Evolutionary conservation across 331 rosid species (phyloP), one percentile per base, ranked within the genome.

Genomic region (Cucumis variabilis): DNA sequence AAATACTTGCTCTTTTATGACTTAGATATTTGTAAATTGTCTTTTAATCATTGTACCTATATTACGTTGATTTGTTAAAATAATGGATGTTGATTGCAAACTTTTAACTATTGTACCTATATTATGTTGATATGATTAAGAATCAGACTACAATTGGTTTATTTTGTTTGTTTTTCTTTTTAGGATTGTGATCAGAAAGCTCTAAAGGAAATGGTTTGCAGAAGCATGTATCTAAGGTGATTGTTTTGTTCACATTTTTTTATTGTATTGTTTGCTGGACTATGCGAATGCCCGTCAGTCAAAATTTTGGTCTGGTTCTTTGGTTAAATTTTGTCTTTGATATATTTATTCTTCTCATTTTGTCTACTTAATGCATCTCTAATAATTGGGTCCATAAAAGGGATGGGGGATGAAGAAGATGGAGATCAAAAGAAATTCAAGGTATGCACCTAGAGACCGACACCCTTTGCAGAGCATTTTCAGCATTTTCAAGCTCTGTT

Each of bases 141-240:
- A n/a, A n/a, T n/a, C n/a, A n/a, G n/a, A n/a, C n/a, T n/a, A n/a
- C n/a, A n/a, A n/a, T n/a, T 79, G 48, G 11, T 79, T 53, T 8
- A 15, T 55, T 86, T 50, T 66, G 79, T 51, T 79, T 51, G 46
- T 27, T 25, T 51, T 51, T 51, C 16, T 51, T 53, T 89, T 41
- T 92, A 97, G 98, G 90, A 88, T 48, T 86, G 86, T 89, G 98
- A 97, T 86, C 94, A 94, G 91, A 96, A 97, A 87, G 92, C 91
- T 89, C 86, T 97, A 81, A 86, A 88, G 90, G 82, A 92, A 66
- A 83, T 92, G 91, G 86, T 94, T 41, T 89, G 85, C 72, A 89
- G 46, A 65, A 60, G 80, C 30, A 89, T 78, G 89, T 89, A 69
- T 78, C 92, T 88, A 86, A 20, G 86, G 94, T 91, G 72, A 90